phyloP scores from a whole-genome alignment of 305 asterid genomes.

The Fraxinus nigra region DNA sequence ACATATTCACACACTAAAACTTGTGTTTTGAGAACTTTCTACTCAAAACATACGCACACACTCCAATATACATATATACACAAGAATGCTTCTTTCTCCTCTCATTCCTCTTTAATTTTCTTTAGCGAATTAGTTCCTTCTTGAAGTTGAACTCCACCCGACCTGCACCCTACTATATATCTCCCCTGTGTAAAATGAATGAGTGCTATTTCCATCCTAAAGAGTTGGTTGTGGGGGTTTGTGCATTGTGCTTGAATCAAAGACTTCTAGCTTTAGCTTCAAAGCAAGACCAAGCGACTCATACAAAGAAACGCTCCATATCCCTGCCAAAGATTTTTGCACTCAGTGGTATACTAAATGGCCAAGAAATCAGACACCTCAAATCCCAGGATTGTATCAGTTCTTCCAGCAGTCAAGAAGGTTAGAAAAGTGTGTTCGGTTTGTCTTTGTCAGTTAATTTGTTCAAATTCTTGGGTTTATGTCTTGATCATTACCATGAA shows the following conservation, averaged over 20 bases:
- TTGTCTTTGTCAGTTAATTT: background rate
- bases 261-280: constrained; percentile 65
- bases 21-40: background rate
- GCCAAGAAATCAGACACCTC: constrained; percentile 44
- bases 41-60: background rate
- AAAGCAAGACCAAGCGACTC: constrained; percentile 28
- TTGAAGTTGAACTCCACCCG: background rate
- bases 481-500: background rate
- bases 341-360: constrained; percentile 29
- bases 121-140: background rate
- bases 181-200: constrained; percentile 24
- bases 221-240: constrained; percentile 64
- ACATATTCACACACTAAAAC: constrained; percentile 7
- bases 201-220: constrained; percentile 63
- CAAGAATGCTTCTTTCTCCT: background rate
- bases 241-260: constrained; percentile 75
- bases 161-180: background rate
- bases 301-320: constrained; percentile 20
- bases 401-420: constrained; percentile 64
- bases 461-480: constrained; percentile 2
- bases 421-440: constrained; percentile 24
- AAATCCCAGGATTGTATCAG: constrained; percentile 32
- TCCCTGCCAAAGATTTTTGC: constrained; percentile 63
- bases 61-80: too few species aligned
- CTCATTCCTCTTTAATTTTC: background rate